Evolutionary conservation across 345 rosid genomes (phyloP), one percentile per base, ranked within the genome.

Genomic region (Sapria himalayana): DNA sequence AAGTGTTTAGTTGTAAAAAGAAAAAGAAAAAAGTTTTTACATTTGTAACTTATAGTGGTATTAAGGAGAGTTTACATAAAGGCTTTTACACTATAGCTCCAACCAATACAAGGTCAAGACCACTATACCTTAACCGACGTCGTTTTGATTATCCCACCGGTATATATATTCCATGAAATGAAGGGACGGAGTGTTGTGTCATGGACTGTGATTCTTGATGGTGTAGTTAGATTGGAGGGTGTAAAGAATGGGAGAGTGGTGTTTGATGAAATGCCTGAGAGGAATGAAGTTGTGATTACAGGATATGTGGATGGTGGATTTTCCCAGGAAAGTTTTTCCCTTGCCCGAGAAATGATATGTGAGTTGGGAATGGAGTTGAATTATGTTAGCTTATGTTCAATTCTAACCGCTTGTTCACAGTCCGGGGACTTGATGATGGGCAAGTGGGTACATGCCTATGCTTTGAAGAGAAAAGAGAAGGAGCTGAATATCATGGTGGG

Each of bases 371-470:
- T 58, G 41, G 48, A 18, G 23, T 61, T 76, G 56, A 79, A 61
- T 55, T 39, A 45, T 25, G 72, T 74, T 23, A 59, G 84, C 0
- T 73, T 84, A 44, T 65, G 76, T 55, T 71, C 95, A 0, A 52
- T 84, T 46, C 48, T 74, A 49, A 65, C 81, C 0, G 89, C 92
- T 33, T 73, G 73, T 29, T 63, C 81, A 2, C 92, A 53, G 39
- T 71, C 95, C 0, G 95, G 95, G 39, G 73, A 76, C 57, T 54
- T 51, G 31, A 37, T 49, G 29, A 56, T 59, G 54, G 92, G 89
- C 19, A 65, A 53, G 47, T 84, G 92, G 95, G 64, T 71, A 63
- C 92, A 84, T 57, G 81, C 52, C 47, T 60, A 65, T 53, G 70
- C 70, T 29, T 33, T 79, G 50, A 84, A 84, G 70, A 44, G 7